Evolutionary conservation across 1,284 basidiomycete genomes (phyloP), one percentile per base, ranked within the genome.

Genomic region (Ceratobasidium theobromae): DNA sequence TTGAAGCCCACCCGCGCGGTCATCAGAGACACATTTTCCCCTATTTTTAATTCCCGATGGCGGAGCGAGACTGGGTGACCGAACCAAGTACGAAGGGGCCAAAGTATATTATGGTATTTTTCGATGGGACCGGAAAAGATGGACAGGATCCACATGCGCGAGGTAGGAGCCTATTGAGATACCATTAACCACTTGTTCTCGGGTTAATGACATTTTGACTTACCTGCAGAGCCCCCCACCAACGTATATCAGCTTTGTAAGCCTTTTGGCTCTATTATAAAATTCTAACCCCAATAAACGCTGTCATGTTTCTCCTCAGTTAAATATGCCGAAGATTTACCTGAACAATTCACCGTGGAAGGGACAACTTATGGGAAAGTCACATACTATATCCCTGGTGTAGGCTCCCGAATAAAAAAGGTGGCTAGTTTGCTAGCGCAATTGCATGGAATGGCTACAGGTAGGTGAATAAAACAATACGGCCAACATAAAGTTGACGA

Each of bases 71-170:
- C 35, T 38, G 35, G 16, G 35, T 16, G 8, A 38, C 35, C 35
- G 9, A 38, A 38, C 16, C 9, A 38, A 38, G 16, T 38, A 16
- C 9, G 35, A 23, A 46, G 8, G 43, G 16, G 14, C 3, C 55
- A 16, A 55, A 35, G 25, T 60, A 49, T 23, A 60, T 60, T n/a
- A 48, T 60, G 16, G 57, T 32, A 2, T 43, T 60, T 12, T 60
- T 16, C 25, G 46, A 49, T 23, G 46, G 46, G 4, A 49, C 46
- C 14, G 46, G 46, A 12, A 49, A 49, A 27, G 21, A 49, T 23
- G 46, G 46, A 4, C 18, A 49, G 16, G 16, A 16, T 38, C 16
- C 16, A 38, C 16, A 8, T 38, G 9, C 8, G 16, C 9, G 16
- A 16, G 35, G 35, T 38, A n/a, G n/a, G n/a, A n/a, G n/a, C n/a